A percentile compares a stretch with the other conserved stretches of the same genome.
phyloP scores from a whole-genome alignment of 768 basidiomycete species.

The Russula brevipes region DNA sequence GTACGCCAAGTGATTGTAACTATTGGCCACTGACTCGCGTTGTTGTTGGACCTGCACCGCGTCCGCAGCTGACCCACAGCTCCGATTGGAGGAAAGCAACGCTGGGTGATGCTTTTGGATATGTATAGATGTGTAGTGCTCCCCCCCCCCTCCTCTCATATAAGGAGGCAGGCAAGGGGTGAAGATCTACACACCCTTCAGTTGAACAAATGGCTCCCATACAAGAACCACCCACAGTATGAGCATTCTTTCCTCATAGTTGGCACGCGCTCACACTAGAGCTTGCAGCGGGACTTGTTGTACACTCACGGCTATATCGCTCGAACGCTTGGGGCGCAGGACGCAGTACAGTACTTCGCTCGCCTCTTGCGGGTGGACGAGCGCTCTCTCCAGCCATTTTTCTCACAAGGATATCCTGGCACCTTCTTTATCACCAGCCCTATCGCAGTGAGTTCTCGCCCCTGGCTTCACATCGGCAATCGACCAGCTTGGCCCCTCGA shows the following conservation, averaged over 20 bases:
- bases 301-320: background rate
- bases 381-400: background rate
- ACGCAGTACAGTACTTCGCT: background rate
- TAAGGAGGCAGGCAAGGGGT: background rate
- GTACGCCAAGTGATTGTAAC: background rate
- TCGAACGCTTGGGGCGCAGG: background rate
- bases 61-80: background rate
- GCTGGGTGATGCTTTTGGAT: background rate
- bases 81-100: background rate
- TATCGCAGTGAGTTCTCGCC: background rate
- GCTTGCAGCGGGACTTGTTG: background rate
- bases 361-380: background rate
- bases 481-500: slow-evolving; percentile 10
- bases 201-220: background rate
- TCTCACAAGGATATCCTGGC: background rate
- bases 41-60: background rate
- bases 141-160: background rate
- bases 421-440: background rate
- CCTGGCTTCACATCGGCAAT: background rate
- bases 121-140: background rate
- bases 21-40: background rate
- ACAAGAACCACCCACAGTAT: background rate
- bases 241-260: background rate
- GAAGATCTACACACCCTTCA: background rate
- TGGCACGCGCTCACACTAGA: background rate